Evolutionary conservation across 768 basidiomycete genomes (phyloP).

Genomic region (Brasilioporus rufonigricans): DNA sequence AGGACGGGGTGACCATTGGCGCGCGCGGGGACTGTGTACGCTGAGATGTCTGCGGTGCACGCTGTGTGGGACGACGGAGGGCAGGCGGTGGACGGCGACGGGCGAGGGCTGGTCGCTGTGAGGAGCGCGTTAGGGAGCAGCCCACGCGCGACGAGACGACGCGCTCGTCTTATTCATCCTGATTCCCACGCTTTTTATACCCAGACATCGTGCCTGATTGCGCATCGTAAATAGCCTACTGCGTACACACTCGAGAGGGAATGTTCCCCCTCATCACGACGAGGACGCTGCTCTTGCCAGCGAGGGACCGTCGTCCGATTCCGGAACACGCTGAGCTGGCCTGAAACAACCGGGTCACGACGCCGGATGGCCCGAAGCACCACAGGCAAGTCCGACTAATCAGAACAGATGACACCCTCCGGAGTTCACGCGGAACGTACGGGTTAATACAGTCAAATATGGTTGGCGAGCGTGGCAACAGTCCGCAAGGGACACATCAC

Average conservation of each 20-base stretch:
- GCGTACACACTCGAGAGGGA: conserved; percentile 7
- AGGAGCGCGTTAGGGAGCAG: conserved; percentile 39
- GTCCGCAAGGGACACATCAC: conserved; percentile 16
- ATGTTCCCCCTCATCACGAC: conserved; percentile 7
- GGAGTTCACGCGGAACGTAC: conserved; percentile 28
- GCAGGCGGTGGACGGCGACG: conserved; percentile 26
- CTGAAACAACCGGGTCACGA: conserved; percentile 11
- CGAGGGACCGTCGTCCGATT: not conserved
- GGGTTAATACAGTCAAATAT: conserved; percentile 12
- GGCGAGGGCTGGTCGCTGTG: conserved; percentile 36
- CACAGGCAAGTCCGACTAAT: conserved; percentile 25
- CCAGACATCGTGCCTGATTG: conserved; percentile 23
- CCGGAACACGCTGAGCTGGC: conserved; percentile 6
- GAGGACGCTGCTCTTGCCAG: conserved; percentile 10
- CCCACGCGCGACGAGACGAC: conserved; percentile 38
- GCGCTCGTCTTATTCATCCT: conserved; percentile 38
- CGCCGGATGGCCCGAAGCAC: conserved; percentile 18
- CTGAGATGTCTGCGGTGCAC: conserved; percentile 16
- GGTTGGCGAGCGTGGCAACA: conserved; percentile 10
- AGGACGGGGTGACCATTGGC: conserved; percentile 75
- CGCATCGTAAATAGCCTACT: conserved; percentile 17
- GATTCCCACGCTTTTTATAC: conserved; percentile 32
- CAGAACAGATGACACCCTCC: conserved; percentile 18
- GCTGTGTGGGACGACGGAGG: conserved; percentile 8
- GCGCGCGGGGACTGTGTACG: conserved; percentile 26